These are phyloP conservation scores for Moesziomyces sp. DNA, from an alignment of 1,284 basidiomycete genomes.

Conservation along the genomic window DNA sequence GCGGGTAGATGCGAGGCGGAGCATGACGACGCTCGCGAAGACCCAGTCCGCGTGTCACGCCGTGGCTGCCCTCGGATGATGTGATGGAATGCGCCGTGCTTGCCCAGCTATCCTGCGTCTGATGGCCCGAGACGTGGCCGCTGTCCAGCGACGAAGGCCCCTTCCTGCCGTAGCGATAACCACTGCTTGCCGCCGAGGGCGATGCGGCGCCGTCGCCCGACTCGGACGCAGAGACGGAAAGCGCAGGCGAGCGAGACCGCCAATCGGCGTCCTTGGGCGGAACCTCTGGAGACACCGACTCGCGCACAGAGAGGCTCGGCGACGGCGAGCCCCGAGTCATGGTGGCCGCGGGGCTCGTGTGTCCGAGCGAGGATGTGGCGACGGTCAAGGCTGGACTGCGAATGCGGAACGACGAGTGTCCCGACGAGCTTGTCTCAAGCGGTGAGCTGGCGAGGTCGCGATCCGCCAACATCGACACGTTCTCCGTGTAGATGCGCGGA, in stretches of 20 bases:
- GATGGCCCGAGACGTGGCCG: constrained; percentile 15
- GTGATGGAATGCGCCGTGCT: constrained; percentile 31
- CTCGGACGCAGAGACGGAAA: constrained; percentile 27
- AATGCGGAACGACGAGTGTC: constrained; percentile 37
- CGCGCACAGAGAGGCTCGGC: constrained; percentile 13
- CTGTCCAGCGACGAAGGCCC: constrained; percentile 21
- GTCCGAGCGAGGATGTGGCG: constrained; percentile 27
- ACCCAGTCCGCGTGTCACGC: constrained; percentile 18
- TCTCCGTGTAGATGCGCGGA: constrained; percentile 20
- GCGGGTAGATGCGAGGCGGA: constrained; percentile 57
- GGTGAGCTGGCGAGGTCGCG: constrained; percentile 30
- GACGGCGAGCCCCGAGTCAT: constrained; percentile 16
- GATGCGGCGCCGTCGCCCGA: constrained; percentile 12
- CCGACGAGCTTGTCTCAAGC: constrained; percentile 42
- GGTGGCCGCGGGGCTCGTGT: constrained; percentile 1
- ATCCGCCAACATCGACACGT: constrained; percentile 12
- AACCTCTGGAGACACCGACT: constrained; percentile 22
- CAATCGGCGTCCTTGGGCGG: constrained; percentile 28
- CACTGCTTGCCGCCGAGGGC: background rate
- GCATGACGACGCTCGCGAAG: constrained; percentile 50
- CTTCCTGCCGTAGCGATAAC: constrained; percentile 1
- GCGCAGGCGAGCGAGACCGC: constrained; percentile 26
- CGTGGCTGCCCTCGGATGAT: constrained; percentile 31
- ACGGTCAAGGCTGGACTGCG: constrained; percentile 32
- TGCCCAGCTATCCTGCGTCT: constrained; percentile 41